Conservation (phyloP, 495 filamentous ascomycete genomes). For the Hypoxylon subgilvum region DNA sequence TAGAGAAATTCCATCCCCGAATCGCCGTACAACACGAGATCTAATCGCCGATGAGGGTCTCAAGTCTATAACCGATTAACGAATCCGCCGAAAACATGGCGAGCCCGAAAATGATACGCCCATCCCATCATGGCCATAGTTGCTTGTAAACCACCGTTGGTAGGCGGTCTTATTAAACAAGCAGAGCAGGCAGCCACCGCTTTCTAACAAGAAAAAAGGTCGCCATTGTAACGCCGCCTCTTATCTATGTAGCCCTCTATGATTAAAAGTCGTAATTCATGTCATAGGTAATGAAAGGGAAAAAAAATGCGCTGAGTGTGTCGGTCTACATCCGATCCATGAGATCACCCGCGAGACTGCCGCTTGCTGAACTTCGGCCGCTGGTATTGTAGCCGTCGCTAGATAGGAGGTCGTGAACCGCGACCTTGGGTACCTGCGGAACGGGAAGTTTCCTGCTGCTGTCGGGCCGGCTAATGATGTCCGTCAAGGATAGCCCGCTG, state of each 20-base stretch:
- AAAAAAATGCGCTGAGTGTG: constrained; percentile 2
- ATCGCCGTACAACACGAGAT: constrained; percentile 36
- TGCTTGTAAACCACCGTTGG: constrained; percentile 22
- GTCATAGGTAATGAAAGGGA: constrained; percentile 20
- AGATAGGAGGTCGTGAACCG: constrained; percentile 82
- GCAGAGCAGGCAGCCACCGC: no score
- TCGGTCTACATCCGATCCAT: constrained; percentile 43
- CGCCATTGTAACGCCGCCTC: constrained; percentile 34
- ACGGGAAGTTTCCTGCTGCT: constrained; percentile 92
- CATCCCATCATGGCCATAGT: constrained; percentile 13
- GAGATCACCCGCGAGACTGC: constrained; percentile 55
- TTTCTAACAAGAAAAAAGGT: no score
- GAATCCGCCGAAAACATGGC: constrained; percentile 32
- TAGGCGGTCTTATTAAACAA: constrained; percentile 38
- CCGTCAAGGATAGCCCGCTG: constrained; percentile 76
- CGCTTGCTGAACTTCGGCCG: constrained; percentile 55
- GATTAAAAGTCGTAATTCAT: constrained; percentile 43
- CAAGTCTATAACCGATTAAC: constrained; percentile 45
- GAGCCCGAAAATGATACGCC: constrained; percentile 26
- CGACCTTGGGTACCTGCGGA: constrained; percentile 85
- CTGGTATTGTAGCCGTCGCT: constrained; percentile 63
- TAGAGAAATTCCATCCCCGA: constrained; percentile 26
- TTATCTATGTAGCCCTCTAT: constrained; percentile 43
- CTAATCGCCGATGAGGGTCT: constrained; percentile 43
- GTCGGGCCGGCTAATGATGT: constrained; percentile 89